Evolutionary conservation across 2,329 filamentous ascomycete genomes (phyloP).

Genomic region (Cercospora janseana): DNA sequence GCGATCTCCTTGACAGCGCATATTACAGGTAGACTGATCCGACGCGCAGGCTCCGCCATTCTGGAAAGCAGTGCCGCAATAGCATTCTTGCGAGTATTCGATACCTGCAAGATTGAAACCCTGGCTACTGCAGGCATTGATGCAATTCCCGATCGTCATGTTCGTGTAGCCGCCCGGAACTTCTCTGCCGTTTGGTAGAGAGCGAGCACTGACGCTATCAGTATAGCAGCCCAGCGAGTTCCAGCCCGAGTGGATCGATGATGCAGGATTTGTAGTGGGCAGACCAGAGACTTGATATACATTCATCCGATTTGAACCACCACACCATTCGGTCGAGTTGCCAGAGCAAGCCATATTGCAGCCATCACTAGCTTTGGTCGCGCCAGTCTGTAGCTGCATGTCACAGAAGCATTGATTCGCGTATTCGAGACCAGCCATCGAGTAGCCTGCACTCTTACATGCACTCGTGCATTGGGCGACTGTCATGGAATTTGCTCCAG

Average conservation of each 20-base stretch:
- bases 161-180: slow-evolving; percentile 31
- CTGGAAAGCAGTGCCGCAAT: slow-evolving; percentile 13
- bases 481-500: slow-evolving; percentile 12
- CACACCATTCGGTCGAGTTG: slow-evolving; percentile 32
- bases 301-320: slow-evolving; percentile 30
- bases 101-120: slow-evolving; percentile 34
- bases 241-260: slow-evolving; percentile 26
- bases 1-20: slow-evolving; percentile 31
- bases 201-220: slow-evolving; percentile 8
- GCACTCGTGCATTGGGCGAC: slow-evolving; percentile 26
- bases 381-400: slow-evolving; percentile 18
- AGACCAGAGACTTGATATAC: slow-evolving; percentile 25
- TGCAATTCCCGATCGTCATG: slow-evolving; percentile 37
- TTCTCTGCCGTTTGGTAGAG: slow-evolving; percentile 19
- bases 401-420: slow-evolving; percentile 36
- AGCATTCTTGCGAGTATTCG: slow-evolving; percentile 34
- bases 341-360: slow-evolving; percentile 33
- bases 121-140: slow-evolving; percentile 24
- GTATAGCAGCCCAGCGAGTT: slow-evolving; percentile 31
- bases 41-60: slow-evolving; percentile 7
- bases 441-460: slow-evolving; percentile 31
- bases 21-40: slow-evolving; percentile 26
- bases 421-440: slow-evolving; percentile 34
- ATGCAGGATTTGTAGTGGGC: not conserved
- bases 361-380: slow-evolving; percentile 23